A percentile compares a stretch with the other conserved stretches of the same genome.
These are phyloP conservation scores for Selaginella moellendorffii DNA, from an alignment of 75 land plant species.

Conservation along the genomic window DNA sequence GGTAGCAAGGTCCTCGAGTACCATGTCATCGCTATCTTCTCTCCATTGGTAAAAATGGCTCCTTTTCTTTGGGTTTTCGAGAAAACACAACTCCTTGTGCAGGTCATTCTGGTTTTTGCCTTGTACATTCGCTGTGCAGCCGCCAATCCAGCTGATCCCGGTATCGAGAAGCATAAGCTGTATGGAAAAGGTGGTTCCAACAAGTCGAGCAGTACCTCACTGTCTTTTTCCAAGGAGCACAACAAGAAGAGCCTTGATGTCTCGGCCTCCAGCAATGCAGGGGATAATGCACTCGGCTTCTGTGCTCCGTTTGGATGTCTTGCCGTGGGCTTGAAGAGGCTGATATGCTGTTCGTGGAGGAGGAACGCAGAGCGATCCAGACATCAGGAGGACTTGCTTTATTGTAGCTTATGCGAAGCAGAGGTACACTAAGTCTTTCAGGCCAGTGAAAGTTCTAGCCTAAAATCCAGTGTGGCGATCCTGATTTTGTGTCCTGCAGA, in stretches of 20 bases:
- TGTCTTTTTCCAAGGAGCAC: no score
- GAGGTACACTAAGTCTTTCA: slow-evolving; percentile 42
- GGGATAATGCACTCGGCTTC: no score
- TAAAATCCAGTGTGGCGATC: background rate
- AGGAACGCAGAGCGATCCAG: background rate
- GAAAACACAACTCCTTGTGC: slow-evolving; percentile 12
- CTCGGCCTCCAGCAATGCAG: no score
- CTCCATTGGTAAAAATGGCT: background rate
- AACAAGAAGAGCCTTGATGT: no score
- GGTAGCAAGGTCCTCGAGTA: slow-evolving; percentile 7
- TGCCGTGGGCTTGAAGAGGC: no score
- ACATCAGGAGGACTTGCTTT: slow-evolving; percentile 76
- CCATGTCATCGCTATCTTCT: slow-evolving; percentile 8
- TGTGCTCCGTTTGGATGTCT: no score
- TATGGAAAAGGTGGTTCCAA: background rate
- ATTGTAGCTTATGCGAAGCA: slow-evolving; percentile 81
- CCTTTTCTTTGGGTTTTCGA: slow-evolving; percentile 1
- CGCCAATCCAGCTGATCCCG: slow-evolving; percentile 74
- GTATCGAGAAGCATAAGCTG: slow-evolving; percentile 56
- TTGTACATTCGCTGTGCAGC: slow-evolving; percentile 83
- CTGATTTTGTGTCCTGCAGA: slow-evolving; percentile 31
- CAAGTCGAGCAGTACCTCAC: no score
- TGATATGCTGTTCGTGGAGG: background rate
- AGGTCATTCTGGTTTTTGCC: slow-evolving; percentile 41
- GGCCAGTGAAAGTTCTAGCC: background rate